A percentile compares a stretch with the other conserved stretches of the same genome.
Evolutionary conservation across 345 rosid genomes (phyloP).

Genomic region (Boechera stricta): DNA sequence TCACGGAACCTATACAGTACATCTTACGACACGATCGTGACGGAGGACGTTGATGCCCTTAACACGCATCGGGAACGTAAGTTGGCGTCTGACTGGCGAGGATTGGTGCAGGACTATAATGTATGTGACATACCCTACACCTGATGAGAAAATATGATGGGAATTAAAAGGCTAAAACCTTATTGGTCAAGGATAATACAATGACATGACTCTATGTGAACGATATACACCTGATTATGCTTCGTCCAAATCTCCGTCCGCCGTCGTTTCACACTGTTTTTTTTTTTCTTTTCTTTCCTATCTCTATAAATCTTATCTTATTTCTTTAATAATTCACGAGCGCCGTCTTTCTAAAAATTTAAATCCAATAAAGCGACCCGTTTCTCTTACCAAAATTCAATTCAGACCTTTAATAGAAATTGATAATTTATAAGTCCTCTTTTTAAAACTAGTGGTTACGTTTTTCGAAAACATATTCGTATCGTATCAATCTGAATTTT

Average conservation of each 20-base stretch:
- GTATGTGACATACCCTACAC: slow-evolving; percentile 10
- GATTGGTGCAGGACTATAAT: slow-evolving; percentile 13
- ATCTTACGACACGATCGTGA: slow-evolving; percentile 23
- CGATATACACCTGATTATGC: not conserved
- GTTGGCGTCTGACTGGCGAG: not conserved
- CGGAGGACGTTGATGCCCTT: slow-evolving; percentile 36
- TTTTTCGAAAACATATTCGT: slow-evolving; percentile 1
- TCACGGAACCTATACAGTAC: slow-evolving; percentile 35
- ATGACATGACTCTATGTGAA: not conserved
- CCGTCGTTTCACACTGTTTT: slow-evolving; percentile 11
- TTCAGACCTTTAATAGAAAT: slow-evolving; percentile 18
- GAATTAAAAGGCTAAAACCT: not conserved
- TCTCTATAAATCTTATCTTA: slow-evolving; percentile 25
- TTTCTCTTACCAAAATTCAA: not conserved
- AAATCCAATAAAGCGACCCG: not conserved
- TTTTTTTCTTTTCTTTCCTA: not conserved
- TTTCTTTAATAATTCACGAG: slow-evolving; percentile 35
- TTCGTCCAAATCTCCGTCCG: slow-evolving; percentile 10
- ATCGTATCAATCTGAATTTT: slow-evolving; percentile 1
- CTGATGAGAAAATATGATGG: not conserved
- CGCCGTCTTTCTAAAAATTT: slow-evolving; percentile 37
- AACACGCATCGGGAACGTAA: slow-evolving; percentile 32
- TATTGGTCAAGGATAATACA: slow-evolving; percentile 20
- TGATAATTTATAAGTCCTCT: not conserved
- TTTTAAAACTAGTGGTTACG: not conserved